Conservation (phyloP, 345 rosid species). For the Aethionema arabicum region DNA sequence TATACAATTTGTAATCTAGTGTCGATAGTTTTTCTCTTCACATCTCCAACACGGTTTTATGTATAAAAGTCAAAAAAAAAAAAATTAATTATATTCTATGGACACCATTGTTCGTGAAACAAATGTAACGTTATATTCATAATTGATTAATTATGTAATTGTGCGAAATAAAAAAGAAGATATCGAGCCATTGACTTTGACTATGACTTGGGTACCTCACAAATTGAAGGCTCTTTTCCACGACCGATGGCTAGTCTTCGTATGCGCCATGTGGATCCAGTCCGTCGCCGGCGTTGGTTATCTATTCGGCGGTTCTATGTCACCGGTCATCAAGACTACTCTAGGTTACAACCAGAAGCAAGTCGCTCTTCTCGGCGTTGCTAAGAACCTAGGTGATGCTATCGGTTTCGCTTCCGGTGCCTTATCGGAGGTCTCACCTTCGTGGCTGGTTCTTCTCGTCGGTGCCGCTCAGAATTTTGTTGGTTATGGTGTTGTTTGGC, state of each 20-base stretch:
- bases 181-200: conserved; percentile 17
- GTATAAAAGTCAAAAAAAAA: too few species aligned
- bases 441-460: conserved; percentile 58
- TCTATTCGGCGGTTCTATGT: conserved; percentile 84
- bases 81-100: too few species aligned
- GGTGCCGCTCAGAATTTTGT: conserved; percentile 60
- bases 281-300: conserved; percentile 79
- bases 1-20: too few species aligned
- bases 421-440: conserved; percentile 57
- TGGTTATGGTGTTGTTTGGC: conserved; percentile 80
- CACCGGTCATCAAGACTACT: conserved; percentile 65
- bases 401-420: conserved; percentile 65
- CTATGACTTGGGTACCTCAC: conserved; percentile 27
- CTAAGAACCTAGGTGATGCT: conserved; percentile 78
- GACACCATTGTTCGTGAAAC: too few species aligned
- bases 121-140: too few species aligned
- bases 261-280: conserved; percentile 82
- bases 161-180: not conserved
- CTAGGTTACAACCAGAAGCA: conserved; percentile 76
- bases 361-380: conserved; percentile 72
- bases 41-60: too few species aligned
- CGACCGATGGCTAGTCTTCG: conserved; percentile 83
- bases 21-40: too few species aligned
- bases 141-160: not conserved
- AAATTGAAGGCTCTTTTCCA: conserved; percentile 40